Evolutionary conservation across 306 rosid species (phyloP), one percentile per base, ranked within the genome.

Genomic region (Fragaria vesca): DNA sequence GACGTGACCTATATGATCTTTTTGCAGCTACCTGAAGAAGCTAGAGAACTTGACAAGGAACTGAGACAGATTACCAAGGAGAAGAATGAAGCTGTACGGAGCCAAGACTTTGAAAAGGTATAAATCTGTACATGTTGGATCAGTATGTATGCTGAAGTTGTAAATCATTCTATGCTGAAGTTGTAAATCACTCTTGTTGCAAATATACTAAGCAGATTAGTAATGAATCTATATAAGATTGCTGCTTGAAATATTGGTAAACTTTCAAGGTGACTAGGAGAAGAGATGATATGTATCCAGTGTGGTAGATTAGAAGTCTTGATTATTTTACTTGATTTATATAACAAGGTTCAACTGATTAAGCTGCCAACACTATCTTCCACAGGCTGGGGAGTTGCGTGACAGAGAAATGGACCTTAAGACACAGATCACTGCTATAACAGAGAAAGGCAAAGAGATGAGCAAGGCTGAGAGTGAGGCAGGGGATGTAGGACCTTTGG

Each of bases 51-150:
- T 69, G 98, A 94, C 87, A 94, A 90, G 83, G 97, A 91, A 85
- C 83, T 91, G 73, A 91, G 98, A 76, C 93, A 84, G 86, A 91
- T 94, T 69, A 90, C 93, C 9, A 94, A 94, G 87, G 98, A 94
- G 86, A 94, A 94, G 86, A 91, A 89, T 45, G 96, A 90, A 84
- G 89, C 98, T 72, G 96, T 89, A 69, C 92, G 98, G 66, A 81
- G 95, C 88, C 98, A 94, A 85, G 98, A 94, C 83, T 94, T 90
- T 79, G 98, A 94, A 72, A 94, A 94, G 94, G 98, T 93, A 86
- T 46, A 55, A 8, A 5, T 32, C n/a, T 48, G 57, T 46, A 2
- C 42, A 38, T 79, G 58, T 1, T 50, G 66, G 48, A 42, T 26
- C 24, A 3, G 21, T 43, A 18, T 45, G 45, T 28, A 30, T 47